These are phyloP conservation scores for Claviceps monticola DNA, from an alignment of 2,329 filamentous ascomycete genomes.

Conservation along the genomic window DNA sequence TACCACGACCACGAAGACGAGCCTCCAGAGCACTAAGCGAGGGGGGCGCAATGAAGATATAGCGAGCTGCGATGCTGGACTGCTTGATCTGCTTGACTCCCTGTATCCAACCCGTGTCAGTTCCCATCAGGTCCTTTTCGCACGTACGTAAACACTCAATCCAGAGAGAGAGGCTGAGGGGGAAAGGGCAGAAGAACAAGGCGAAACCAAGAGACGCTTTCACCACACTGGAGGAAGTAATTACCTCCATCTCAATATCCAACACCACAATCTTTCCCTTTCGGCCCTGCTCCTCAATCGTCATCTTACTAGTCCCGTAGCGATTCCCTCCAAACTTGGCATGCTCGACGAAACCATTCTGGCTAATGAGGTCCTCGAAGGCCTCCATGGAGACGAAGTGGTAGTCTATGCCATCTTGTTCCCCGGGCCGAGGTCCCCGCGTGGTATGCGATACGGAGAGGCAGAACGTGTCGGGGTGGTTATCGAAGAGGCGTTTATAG, in stretches of 20 bases:
- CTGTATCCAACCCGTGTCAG: conserved; percentile 6
- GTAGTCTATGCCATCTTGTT: conserved; percentile 68
- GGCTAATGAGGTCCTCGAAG: conserved; percentile 54
- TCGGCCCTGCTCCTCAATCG: conserved; percentile 60
- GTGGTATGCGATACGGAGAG: conserved; percentile 66
- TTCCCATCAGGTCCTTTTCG: too few species aligned
- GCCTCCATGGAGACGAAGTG: conserved; percentile 55
- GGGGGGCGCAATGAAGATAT: conserved; percentile 75
- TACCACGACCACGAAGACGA: conserved; percentile 59
- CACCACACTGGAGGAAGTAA: conserved; percentile 7
- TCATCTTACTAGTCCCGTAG: conserved; percentile 73
- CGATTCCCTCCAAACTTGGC: conserved; percentile 74
- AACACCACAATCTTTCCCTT: conserved; percentile 66
- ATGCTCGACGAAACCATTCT: conserved; percentile 69
- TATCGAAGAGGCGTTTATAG: conserved; percentile 53
- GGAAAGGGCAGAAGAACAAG: too few species aligned
- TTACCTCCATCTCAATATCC: conserved; percentile 92
- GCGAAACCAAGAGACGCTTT: too few species aligned
- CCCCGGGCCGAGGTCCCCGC: conserved; percentile 58
- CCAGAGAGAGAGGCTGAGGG: too few species aligned
- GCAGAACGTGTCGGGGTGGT: conserved; percentile 35
- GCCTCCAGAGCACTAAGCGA: conserved; percentile 59
- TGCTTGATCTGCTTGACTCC: conserved; percentile 88
- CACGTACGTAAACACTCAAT: too few species aligned
- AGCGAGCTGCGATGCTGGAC: conserved; percentile 60